Conservation (phyloP, 805 yeast genomes). For the Grigorovia humatica region DNA sequence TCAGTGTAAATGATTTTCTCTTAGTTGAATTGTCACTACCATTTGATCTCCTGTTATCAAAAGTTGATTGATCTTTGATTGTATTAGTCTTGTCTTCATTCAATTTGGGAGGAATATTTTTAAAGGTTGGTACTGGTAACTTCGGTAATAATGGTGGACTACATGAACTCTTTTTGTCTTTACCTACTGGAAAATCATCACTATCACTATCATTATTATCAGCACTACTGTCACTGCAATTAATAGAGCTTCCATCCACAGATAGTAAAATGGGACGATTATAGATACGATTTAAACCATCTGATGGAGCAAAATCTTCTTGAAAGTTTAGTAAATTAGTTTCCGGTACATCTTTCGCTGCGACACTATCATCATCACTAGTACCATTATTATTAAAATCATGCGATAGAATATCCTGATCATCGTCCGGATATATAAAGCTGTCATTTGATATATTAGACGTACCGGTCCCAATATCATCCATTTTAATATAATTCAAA, state of each 20-base stretch:
- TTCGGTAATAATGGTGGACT: background rate
- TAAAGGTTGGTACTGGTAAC: background rate
- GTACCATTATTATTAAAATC: no score
- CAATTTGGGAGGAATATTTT: no score
- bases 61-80: background rate
- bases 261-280: conserved; percentile 1
- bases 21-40: background rate
- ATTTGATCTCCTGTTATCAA: background rate
- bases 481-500: no score
- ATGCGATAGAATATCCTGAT: no score
- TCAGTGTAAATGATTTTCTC: background rate
- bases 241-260: conserved; percentile 1
- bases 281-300: background rate
- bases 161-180: no score
- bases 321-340: no score
- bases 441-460: no score
- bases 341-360: no score
- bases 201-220: background rate
- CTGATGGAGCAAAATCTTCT: background rate
- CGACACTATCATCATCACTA: no score
- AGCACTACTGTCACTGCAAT: background rate
- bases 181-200: no score
- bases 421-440: no score
- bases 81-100: background rate
- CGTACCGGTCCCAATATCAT: no score